These are phyloP conservation scores for Colletotrichum trifolii DNA, from an alignment of 2,329 filamentous ascomycete genomes.

Conservation along the genomic window DNA sequence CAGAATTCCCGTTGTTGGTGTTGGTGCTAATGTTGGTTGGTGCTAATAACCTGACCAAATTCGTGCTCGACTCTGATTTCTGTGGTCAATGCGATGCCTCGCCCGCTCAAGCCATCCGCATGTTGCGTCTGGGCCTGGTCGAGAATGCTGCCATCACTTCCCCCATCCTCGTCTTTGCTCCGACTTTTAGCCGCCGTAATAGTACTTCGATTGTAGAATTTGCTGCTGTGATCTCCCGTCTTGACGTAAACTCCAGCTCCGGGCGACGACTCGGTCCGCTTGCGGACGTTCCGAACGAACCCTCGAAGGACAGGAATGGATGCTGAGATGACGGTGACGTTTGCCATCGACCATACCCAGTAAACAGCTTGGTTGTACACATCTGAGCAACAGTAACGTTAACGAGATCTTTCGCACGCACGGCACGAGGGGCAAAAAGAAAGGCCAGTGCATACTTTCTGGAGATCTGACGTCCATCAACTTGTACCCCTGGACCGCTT, in stretches of 20 bases:
- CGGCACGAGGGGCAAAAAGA: no score
- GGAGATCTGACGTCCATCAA: slow-evolving; percentile 33
- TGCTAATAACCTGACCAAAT: not conserved
- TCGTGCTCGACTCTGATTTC: slow-evolving; percentile 13
- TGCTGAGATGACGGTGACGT: slow-evolving; percentile 46
- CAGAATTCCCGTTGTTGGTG: not conserved
- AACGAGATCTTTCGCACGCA: no score
- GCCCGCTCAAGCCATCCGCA: not conserved
- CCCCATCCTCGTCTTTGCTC: slow-evolving; percentile 16
- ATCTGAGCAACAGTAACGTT: not conserved
- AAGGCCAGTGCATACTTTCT: slow-evolving; percentile 26
- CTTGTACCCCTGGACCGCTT: slow-evolving; percentile 31
- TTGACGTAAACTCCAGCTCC: slow-evolving; percentile 1
- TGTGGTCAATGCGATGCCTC: slow-evolving; percentile 12
- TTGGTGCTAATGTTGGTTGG: not conserved
- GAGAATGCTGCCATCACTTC: slow-evolving; percentile 33
- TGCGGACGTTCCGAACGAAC: slow-evolving; percentile 32
- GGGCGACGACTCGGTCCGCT: not conserved
- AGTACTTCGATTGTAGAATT: slow-evolving; percentile 14
- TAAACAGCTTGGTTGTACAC: slow-evolving; percentile 23
- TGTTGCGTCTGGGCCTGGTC: not conserved
- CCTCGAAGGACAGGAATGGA: slow-evolving; percentile 45
- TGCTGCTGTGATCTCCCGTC: slow-evolving; percentile 15
- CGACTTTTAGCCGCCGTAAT: slow-evolving; percentile 1
- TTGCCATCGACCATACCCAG: slow-evolving; percentile 41